A percentile compares a stretch with the other conserved stretches of the same genome.
phyloP scores from a whole-genome alignment of 1,284 basidiomycete genomes.

The Malassezia globosa region DNA sequence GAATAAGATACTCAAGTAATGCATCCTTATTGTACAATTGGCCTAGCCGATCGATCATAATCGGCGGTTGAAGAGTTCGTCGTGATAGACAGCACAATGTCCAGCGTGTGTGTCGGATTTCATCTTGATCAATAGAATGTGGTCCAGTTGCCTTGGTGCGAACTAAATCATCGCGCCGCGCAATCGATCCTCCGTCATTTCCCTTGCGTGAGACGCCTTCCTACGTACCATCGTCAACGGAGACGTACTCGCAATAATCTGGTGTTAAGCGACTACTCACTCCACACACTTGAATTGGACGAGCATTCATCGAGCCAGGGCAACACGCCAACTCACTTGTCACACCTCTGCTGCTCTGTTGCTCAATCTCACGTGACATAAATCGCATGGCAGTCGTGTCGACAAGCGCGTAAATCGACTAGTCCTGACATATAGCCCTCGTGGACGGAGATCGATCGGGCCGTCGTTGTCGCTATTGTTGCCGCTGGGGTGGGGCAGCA shows the following conservation, averaged over 20 bases:
- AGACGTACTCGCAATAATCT: too few relatives aligned
- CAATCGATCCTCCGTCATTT: constrained; percentile 43
- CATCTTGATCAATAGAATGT: constrained; percentile 23
- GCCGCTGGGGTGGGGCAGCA: constrained; percentile 11
- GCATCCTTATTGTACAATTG: constrained; percentile 44
- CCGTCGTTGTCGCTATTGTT: not conserved
- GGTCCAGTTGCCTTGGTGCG: constrained; percentile 21
- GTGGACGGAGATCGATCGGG: too few relatives aligned
- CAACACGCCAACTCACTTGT: too few relatives aligned
- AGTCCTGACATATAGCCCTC: too few relatives aligned
- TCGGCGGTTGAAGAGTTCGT: constrained; percentile 22
- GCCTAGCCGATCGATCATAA: constrained; percentile 37
- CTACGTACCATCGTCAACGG: constrained; percentile 16
- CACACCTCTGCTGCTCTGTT: too few relatives aligned
- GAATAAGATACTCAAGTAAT: constrained; percentile 31
- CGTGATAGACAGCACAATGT: constrained; percentile 35
- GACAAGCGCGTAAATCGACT: too few relatives aligned
- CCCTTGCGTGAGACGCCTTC: constrained; percentile 25
- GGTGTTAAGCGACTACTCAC: too few relatives aligned
- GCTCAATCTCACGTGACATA: too few relatives aligned
- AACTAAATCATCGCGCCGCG: constrained; percentile 38
- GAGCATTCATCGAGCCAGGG: too few relatives aligned
- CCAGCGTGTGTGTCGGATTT: constrained; percentile 28
- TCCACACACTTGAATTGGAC: too few relatives aligned
- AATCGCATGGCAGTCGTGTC: too few relatives aligned